Evolutionary conservation across 139 green algal genomes (phyloP).

Genomic region (Coelastrella sp.): DNA sequence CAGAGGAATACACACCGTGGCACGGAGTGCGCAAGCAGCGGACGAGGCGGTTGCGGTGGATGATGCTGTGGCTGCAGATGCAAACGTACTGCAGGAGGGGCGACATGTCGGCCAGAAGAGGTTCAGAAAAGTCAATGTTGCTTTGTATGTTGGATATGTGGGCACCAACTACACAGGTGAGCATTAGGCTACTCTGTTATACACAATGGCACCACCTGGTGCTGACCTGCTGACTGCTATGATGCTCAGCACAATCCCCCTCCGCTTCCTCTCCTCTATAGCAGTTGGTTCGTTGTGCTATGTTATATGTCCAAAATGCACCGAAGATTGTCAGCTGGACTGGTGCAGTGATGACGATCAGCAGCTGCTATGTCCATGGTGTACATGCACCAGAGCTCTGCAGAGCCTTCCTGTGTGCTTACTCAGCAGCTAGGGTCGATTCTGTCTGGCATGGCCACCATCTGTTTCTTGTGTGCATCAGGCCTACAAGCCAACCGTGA

Average conservation of each 20-base stretch:
- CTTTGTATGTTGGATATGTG: conserved; percentile 79
- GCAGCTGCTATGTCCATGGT: no score
- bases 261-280: no score
- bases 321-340: no score
- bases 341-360: no score
- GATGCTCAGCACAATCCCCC: no score
- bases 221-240: background rate
- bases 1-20: background rate
- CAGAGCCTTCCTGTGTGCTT: background rate
- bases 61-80: background rate
- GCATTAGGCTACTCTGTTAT: background rate
- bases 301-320: no score
- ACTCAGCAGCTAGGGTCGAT: background rate
- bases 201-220: background rate
- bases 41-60: background rate
- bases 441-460: background rate
- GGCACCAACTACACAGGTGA: conserved; percentile 74
- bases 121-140: conserved; percentile 62
- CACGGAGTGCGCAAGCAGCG: background rate
- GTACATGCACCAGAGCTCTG: no score
- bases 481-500: conserved; percentile 72
- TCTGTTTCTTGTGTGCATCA: background rate
- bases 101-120: conserved; percentile 60
- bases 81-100: background rate
- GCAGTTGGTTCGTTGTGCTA: no score